These are phyloP conservation scores for Abeoforma whisleri DNA, from an alignment of 78 protist species.

Conservation along the genomic window DNA sequence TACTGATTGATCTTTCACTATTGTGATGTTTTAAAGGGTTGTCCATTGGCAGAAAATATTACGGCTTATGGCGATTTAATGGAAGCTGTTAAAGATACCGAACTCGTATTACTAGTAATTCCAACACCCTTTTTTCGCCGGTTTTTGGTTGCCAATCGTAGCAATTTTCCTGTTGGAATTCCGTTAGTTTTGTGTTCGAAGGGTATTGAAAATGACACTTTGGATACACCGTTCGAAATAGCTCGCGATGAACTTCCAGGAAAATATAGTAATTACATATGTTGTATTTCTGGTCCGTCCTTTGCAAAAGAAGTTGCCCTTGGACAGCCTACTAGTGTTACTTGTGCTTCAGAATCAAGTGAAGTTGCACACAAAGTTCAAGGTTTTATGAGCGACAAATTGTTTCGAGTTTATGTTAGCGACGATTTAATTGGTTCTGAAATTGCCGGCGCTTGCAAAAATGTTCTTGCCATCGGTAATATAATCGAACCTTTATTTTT, in stretches of 20 bases:
- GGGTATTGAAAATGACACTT: constrained; percentile 35
- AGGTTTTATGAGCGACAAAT: constrained; percentile 5
- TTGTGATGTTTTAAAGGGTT: background rate
- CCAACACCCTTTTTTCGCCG: constrained; percentile 36
- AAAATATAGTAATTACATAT: constrained; percentile 9
- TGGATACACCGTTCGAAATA: constrained; percentile 35
- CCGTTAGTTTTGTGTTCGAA: constrained; percentile 25
- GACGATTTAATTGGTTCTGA: constrained; percentile 59
- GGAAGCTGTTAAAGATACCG: constrained; percentile 25
- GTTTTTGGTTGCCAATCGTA: background rate
- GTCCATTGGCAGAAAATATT: background rate
- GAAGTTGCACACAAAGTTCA: constrained; percentile 34
- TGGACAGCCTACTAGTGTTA: constrained; percentile 47
- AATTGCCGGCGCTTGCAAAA: constrained; percentile 61
- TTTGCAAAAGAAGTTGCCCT: constrained; percentile 48
- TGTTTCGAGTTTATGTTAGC: constrained; percentile 47
- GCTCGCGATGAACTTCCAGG: constrained; percentile 34
- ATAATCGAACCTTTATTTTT: background rate
- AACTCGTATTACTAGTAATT: constrained; percentile 9
- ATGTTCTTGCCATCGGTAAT: constrained; percentile 57
- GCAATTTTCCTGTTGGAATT: constrained; percentile 4
- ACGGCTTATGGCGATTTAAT: background rate
- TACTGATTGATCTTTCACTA: background rate
- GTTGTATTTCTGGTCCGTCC: constrained; percentile 51
- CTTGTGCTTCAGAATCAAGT: constrained; percentile 17